These are phyloP conservation scores for Talaromyces sp. DNA, from an alignment of 2,329 filamentous ascomycete genomes.

Conservation along the genomic window DNA sequence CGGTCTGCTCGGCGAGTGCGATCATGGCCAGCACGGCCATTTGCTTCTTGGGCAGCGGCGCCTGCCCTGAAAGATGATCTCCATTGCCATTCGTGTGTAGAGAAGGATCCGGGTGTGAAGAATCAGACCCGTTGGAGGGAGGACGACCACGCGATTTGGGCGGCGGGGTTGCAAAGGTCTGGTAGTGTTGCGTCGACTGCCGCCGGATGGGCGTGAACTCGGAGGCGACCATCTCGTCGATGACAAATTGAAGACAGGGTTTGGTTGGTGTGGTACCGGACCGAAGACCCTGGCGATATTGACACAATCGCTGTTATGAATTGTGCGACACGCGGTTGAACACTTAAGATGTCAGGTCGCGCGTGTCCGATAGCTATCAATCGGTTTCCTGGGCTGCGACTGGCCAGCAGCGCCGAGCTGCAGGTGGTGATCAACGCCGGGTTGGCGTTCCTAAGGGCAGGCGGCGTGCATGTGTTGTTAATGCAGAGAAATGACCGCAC, in stretches of 20 bases:
- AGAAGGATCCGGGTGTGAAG: conserved; percentile 25
- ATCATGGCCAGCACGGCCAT: conserved; percentile 81
- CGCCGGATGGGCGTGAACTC: conserved; percentile 31
- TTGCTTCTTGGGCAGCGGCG: conserved; percentile 76
- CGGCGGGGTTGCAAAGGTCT: conserved; percentile 43
- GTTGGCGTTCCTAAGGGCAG: neutral
- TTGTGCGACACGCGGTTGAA: neutral
- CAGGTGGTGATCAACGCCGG: neutral
- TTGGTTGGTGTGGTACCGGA: too few species aligned
- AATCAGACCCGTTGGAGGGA: conserved; percentile 36
- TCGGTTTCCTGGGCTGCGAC: neutral
- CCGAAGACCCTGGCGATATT: neutral
- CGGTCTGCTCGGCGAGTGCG: conserved; percentile 89
- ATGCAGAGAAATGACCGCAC: neutral
- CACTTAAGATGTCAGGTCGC: neutral
- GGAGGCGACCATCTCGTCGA: conserved; percentile 22
- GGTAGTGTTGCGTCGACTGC: conserved; percentile 41
- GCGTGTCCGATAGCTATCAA: neutral
- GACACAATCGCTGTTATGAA: neutral
- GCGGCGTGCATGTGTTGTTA: neutral
- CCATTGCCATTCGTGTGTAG: conserved; percentile 20
- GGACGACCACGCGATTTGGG: conserved; percentile 43
- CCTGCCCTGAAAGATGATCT: conserved; percentile 33
- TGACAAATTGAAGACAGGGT: neutral
- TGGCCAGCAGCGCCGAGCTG: neutral